Evolutionary conservation across 2,329 filamentous ascomycete species (phyloP).

Genomic region (Aspergillus eucalypticola): DNA sequence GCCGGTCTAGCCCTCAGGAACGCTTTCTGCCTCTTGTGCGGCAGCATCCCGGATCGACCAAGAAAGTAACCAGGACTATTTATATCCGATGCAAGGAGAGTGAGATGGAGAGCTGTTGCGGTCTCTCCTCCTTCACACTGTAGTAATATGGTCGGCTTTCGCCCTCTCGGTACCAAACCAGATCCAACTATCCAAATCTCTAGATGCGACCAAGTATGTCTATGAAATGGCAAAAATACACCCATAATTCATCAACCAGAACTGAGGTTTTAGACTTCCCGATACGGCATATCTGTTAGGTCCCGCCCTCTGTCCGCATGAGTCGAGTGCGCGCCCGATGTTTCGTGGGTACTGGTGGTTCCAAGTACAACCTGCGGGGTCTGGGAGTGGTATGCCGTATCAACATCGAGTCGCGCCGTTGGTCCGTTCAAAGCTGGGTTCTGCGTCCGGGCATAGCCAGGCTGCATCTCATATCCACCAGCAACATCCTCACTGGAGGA

Average conservation of each 20-base stretch:
- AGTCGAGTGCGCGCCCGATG: constrained; percentile 12
- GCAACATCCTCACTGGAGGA: constrained; percentile 42
- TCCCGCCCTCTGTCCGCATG: constrained; percentile 19
- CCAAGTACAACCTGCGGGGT: constrained; percentile 14
- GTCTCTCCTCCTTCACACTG: neutral
- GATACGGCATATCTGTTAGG: constrained; percentile 22
- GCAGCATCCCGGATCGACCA: neutral
- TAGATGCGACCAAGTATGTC: neutral
- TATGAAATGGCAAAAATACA: neutral
- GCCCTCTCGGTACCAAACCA: neutral
- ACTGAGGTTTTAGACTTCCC: constrained; percentile 10
- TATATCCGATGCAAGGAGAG: neutral
- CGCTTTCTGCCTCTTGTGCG: neutral
- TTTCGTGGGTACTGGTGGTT: constrained; percentile 10
- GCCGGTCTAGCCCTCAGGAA: neutral
- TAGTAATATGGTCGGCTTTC: neutral
- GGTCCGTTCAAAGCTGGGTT: constrained; percentile 23
- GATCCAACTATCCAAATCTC: neutral
- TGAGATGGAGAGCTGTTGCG: neutral
- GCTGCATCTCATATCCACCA: constrained; percentile 41
- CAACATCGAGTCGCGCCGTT: constrained; percentile 26
- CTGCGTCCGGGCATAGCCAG: constrained; percentile 28
- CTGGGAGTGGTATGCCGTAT: constrained; percentile 33
- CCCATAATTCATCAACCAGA: neutral
- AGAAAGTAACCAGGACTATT: neutral